Base-by-base conservation (phyloP, 2,329 filamentous ascomycete genomes). In the Pseudogymnoascus sp. region DNA sequence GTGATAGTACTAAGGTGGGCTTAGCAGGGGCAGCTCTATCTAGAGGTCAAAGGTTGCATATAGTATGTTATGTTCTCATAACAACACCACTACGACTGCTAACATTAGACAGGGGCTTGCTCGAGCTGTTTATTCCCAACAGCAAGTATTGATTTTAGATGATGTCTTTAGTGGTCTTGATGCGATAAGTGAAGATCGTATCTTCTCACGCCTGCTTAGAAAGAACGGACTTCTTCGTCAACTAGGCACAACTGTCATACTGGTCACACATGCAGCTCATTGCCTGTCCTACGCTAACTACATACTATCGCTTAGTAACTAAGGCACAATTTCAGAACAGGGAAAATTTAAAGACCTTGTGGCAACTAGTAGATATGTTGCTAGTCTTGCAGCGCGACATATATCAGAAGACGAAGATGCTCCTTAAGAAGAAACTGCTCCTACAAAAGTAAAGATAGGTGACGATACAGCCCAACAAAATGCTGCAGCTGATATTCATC, bases 31-130 rank as follows among this genome's bases (percentile, higher is more conserved):
- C 77, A 6, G 73, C 71, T 4, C 66, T 80, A 1, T 78, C 77
- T 38, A 78, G 78, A 33, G 78, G 78, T 1, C 78, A 80, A 61
- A 76, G 73, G 31, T 74, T 77, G 26, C 70, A 77, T 56, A 67
- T 77, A 22, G 74, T 76, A 67, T 63, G 71, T 70, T 38, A n/a
- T 50, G 24, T 50, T 28, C 12, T n/a, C 6, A 7, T 10, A 7
- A 11, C 24, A 7, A 2, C 12, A 22, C 31, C 31, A 5, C n/a
- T n/a, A 26, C 5, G 61, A 65, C 24, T 65, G 66, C 14, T 63
- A 68, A 38, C 70, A 72, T 1, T 69, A 72, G 37, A 10, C 16
- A 62, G 69, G 73, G 63, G 64, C 66, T 63, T 46, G 74, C 59
- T 68, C 69, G 43, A 66, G 72, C 62, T 11, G 63, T 68, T 2